Conservation (phyloP, 306 rosid genomes). For the Quercus cerris region DNA sequence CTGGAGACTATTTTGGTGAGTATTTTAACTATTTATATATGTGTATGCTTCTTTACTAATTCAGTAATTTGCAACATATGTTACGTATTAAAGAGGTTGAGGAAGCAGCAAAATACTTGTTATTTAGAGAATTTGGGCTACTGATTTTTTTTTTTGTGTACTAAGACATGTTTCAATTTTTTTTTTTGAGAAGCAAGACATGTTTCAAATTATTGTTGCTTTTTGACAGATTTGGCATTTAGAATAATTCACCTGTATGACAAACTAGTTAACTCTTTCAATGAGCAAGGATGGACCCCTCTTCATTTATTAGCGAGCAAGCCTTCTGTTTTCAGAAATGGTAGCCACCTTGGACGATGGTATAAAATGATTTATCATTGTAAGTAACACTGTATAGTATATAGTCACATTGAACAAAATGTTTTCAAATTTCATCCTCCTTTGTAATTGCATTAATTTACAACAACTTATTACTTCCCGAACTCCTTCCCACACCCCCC, state of each 20-base stretch:
- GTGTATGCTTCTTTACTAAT: neutral
- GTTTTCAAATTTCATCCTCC: neutral
- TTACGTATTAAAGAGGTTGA: neutral
- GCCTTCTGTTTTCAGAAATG: conserved; percentile 54
- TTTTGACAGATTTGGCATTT: conserved; percentile 52
- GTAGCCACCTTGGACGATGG: conserved; percentile 31
- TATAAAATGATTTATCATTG: conserved; percentile 32
- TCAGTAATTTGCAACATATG: neutral
- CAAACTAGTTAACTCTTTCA: conserved; percentile 15
- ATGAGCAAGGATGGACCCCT: conserved; percentile 38
- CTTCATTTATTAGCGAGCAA: conserved; percentile 57
- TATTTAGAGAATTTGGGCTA: too few species aligned
- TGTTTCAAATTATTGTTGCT: neutral
- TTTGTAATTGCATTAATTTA: neutral
- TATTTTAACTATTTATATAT: neutral
- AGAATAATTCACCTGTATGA: conserved; percentile 41
- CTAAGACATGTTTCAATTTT: neutral
- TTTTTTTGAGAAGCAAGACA: neutral
- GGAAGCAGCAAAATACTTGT: too few species aligned
- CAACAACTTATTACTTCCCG: neutral
- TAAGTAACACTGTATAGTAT: neutral
- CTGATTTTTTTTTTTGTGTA: neutral
- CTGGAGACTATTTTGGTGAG: conserved; percentile 36
- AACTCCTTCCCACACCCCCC: neutral
- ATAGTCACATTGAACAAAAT: too few species aligned